Conservation (phyloP, 2,329 filamentous ascomycete species). For the Alternaria brassicicola region DNA sequence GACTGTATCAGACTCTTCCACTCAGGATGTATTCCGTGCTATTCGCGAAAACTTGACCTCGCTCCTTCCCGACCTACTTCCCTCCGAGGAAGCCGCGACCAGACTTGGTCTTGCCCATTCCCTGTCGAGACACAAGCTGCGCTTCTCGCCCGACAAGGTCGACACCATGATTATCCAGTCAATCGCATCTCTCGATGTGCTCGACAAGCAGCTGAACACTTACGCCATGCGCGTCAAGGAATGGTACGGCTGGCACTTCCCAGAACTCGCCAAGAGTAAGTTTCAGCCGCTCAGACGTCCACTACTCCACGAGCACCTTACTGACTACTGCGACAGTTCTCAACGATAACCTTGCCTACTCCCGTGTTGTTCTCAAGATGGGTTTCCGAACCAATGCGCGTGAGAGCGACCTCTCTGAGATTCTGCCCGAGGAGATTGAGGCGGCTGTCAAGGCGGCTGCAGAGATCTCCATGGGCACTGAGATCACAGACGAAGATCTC, state of each 20-base stretch:
- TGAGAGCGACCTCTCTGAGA: constrained; percentile 73
- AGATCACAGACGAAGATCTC: constrained; percentile 90
- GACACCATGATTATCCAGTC: constrained; percentile 99
- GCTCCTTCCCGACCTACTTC: constrained; percentile 84
- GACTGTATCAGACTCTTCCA: constrained; percentile 79
- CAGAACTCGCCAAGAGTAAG: constrained; percentile 84
- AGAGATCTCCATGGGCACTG: constrained; percentile 97
- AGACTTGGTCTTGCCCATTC: constrained; percentile 95
- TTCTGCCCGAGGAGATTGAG: constrained; percentile 96
- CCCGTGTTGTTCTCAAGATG: constrained; percentile 84
- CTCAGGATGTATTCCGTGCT: constrained; percentile 89
- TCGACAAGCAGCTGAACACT: constrained; percentile 98
- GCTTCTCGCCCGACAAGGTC: constrained; percentile 98
- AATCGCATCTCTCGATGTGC: constrained; percentile 84
- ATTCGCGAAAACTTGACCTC: constrained; percentile 90
- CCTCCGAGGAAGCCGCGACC: constrained; percentile 91
- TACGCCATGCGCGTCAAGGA: constrained; percentile 99
- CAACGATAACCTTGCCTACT: constrained; percentile 78
- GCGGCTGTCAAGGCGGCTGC: constrained; percentile 88
- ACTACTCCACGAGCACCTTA: neutral
- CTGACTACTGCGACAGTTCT: constrained; percentile 46
- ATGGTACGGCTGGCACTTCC: constrained; percentile 99
- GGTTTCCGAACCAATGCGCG: constrained; percentile 85
- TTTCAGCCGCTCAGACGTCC: constrained; percentile 44
- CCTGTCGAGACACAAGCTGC: constrained; percentile 90